Conservation (phyloP, 495 filamentous ascomycete genomes). For the Lophium mytilinum region DNA sequence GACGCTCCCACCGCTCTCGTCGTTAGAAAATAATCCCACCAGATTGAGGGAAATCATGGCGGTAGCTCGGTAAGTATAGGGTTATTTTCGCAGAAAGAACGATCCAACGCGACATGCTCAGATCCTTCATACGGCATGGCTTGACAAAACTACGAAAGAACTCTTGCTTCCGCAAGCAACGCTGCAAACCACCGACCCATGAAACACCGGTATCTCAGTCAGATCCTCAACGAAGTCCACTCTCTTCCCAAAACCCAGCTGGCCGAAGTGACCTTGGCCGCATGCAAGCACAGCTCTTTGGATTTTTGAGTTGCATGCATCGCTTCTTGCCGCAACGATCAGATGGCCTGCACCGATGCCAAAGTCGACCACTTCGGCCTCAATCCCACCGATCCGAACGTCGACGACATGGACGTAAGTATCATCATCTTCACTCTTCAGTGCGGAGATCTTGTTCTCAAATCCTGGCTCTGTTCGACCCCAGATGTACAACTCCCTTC, state of each 20-base stretch:
- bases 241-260: neutral
- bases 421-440: neutral
- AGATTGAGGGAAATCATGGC: too few relatives aligned
- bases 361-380: neutral
- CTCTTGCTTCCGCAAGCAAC: neutral
- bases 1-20: too few relatives aligned
- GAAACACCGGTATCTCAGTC: neutral
- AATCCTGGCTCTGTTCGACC: neutral
- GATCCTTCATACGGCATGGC: too few relatives aligned
- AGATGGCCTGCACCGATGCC: neutral
- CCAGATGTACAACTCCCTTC: neutral
- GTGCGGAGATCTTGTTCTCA: neutral
- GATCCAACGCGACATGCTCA: too few relatives aligned
- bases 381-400: neutral
- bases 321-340: neutral
- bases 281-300: neutral
- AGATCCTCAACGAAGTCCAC: neutral
- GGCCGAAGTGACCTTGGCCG: neutral
- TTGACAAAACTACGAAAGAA: neutral
- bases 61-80: too few relatives aligned
- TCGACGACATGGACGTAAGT: neutral
- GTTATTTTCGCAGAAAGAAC: too few relatives aligned
- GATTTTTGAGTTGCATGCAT: neutral
- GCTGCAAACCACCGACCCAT: neutral
- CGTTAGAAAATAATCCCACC: too few relatives aligned